These are phyloP conservation scores for Prunus fruticosa DNA, from an alignment of 306 rosid genomes.

Conservation along the genomic window DNA sequence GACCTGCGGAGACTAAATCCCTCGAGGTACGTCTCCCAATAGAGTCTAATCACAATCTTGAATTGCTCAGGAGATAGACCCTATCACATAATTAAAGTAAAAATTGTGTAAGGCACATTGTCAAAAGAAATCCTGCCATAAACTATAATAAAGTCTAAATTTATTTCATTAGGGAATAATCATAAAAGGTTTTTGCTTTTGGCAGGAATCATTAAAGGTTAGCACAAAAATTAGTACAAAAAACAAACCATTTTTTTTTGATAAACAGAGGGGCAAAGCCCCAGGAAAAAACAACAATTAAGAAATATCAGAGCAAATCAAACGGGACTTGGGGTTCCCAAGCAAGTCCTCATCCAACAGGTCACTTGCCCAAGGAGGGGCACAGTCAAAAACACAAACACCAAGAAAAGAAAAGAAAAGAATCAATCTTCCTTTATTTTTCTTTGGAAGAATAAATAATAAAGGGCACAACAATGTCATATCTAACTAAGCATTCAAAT, in stretches of 20 bases:
- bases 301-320: no score
- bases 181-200: neutral
- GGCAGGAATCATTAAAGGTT: neutral
- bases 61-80: conserved; percentile 3
- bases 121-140: neutral
- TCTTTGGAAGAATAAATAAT: neutral
- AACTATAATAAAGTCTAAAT: neutral
- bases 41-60: no score
- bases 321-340: no score
- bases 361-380: no score
- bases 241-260: neutral
- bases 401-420: no score
- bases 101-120: neutral
- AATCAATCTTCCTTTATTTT: neutral
- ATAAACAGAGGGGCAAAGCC: no score
- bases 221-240: neutral
- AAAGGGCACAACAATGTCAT: neutral
- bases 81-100: conserved; percentile 8
- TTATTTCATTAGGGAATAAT: no score
- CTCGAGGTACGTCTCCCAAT: no score
- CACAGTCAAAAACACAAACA: no score
- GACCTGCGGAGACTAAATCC: no score
- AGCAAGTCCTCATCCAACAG: no score
- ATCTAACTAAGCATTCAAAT: neutral
- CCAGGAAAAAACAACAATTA: no score